Evolutionary conservation across 345 rosid genomes (phyloP).

Genomic region (Moringa oleifera): DNA sequence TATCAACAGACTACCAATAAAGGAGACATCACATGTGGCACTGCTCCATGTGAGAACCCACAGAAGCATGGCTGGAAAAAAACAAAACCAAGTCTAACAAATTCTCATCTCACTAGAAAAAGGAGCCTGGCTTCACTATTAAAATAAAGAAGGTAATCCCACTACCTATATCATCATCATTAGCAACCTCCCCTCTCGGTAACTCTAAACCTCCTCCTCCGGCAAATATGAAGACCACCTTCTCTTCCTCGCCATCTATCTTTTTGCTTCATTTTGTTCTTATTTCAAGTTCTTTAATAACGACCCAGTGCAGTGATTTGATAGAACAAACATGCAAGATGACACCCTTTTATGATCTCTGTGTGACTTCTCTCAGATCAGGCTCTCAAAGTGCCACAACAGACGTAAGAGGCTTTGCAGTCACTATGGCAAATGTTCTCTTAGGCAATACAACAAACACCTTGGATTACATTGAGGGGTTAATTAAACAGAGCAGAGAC

Average conservation of each 20-base stretch:
- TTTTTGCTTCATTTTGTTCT: conserved; percentile 17
- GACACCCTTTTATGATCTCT: conserved; percentile 71
- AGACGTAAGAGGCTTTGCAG: conserved; percentile 42
- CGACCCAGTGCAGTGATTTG: conserved; percentile 26
- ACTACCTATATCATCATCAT: too few relatives aligned
- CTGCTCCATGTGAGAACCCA: too few relatives aligned
- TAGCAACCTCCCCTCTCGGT: conserved; percentile 10
- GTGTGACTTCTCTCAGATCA: conserved; percentile 43
- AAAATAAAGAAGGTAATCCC: too few relatives aligned
- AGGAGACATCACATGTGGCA: too few relatives aligned
- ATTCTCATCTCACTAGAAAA: not conserved
- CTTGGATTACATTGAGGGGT: conserved; percentile 37
- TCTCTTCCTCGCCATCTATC: conserved; percentile 1
- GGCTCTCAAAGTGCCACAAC: conserved; percentile 21
- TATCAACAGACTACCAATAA: too few relatives aligned
- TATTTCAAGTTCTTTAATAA: not conserved
- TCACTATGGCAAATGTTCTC: conserved; percentile 34
- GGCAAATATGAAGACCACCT: conserved; percentile 21
- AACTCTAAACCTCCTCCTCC: not conserved
- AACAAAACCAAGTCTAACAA: not conserved
- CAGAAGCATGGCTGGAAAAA: too few relatives aligned
- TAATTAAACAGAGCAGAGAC: conserved; percentile 37
- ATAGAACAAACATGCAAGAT: conserved; percentile 57
- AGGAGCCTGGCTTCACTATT: conserved; percentile 3
- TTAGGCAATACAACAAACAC: conserved; percentile 57